A percentile compares a stretch with the other conserved stretches of the same genome.
Evolutionary conservation across 352 stramenopile genomes (phyloP).

Genomic region (Globisporangium heterothallicum): DNA sequence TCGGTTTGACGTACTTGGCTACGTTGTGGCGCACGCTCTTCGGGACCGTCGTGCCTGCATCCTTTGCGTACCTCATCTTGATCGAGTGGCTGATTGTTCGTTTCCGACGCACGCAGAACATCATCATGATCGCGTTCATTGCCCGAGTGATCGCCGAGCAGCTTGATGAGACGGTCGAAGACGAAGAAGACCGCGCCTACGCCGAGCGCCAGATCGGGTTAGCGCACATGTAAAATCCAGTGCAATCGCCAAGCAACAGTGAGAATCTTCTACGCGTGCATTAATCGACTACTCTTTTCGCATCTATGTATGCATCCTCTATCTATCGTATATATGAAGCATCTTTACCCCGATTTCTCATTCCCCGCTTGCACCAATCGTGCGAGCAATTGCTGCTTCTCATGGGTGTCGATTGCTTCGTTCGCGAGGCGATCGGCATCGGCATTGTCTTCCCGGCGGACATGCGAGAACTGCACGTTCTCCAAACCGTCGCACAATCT

Average conservation of each 20-base stretch:
- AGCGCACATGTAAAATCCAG: constrained; percentile 13
- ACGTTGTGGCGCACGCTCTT: constrained; percentile 57
- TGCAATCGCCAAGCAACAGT: too few species aligned
- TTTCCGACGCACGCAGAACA: constrained; percentile 54
- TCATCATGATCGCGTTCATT: constrained; percentile 59
- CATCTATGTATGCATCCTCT: background rate
- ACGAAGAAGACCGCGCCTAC: constrained; percentile 54
- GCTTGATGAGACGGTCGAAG: constrained; percentile 61
- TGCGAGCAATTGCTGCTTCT: constrained; percentile 11
- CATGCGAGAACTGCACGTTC: constrained; percentile 44
- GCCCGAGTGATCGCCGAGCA: constrained; percentile 65
- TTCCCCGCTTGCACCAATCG: background rate
- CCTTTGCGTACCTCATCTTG: constrained; percentile 32
- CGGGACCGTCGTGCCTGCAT: constrained; percentile 24
- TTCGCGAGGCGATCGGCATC: constrained; percentile 62
- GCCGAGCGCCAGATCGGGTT: constrained; percentile 31
- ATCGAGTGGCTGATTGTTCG: constrained; percentile 56
- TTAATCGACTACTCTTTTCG: too few species aligned
- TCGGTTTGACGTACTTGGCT: constrained; percentile 39
- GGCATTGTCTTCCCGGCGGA: constrained; percentile 44
- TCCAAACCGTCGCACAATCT: constrained; percentile 22
- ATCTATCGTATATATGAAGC: constrained; percentile 1
- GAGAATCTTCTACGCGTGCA: too few species aligned
- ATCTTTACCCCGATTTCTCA: background rate
- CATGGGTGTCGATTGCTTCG: constrained; percentile 47